Conservation (phyloP, 768 basidiomycete species). For the Mycena amicta region DNA sequence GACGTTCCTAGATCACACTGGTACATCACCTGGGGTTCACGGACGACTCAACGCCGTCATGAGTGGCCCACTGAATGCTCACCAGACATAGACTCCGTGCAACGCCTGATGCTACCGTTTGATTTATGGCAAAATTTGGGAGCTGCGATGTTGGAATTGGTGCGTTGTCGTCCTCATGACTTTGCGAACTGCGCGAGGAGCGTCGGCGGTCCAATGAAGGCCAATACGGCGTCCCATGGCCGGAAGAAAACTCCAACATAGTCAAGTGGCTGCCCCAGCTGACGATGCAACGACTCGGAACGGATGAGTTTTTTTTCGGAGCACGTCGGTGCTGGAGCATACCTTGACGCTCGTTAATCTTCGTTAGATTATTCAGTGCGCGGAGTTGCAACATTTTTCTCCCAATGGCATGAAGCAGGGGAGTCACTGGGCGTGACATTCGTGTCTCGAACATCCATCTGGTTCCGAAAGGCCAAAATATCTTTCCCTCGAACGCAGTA, state of each 20-base stretch:
- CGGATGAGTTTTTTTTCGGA: not conserved
- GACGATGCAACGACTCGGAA: not conserved
- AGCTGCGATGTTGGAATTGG: not conserved
- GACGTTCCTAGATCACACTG: constrained; percentile 18
- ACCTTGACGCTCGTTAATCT: not conserved
- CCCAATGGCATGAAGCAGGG: not conserved
- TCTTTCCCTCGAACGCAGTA: not conserved
- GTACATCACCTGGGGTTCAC: constrained; percentile 17
- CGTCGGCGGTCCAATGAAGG: too few species aligned
- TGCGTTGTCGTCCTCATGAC: not conserved
- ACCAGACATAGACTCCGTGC: constrained; percentile 20
- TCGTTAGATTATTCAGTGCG: not conserved
- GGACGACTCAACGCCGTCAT: constrained; percentile 3
- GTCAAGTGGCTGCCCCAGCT: not conserved
- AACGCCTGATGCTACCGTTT: not conserved
- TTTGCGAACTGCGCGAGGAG: not conserved
- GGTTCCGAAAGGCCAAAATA: not conserved
- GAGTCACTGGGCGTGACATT: not conserved
- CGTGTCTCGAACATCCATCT: not conserved
- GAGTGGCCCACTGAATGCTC: constrained; percentile 3
- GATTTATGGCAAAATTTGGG: not conserved
- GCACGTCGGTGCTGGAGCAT: not conserved
- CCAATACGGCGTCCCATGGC: not conserved
- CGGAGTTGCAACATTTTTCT: not conserved
- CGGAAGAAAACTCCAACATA: not conserved